Conservation (phyloP, 495 filamentous ascomycete species). For the Aspergillus campestris region DNA sequence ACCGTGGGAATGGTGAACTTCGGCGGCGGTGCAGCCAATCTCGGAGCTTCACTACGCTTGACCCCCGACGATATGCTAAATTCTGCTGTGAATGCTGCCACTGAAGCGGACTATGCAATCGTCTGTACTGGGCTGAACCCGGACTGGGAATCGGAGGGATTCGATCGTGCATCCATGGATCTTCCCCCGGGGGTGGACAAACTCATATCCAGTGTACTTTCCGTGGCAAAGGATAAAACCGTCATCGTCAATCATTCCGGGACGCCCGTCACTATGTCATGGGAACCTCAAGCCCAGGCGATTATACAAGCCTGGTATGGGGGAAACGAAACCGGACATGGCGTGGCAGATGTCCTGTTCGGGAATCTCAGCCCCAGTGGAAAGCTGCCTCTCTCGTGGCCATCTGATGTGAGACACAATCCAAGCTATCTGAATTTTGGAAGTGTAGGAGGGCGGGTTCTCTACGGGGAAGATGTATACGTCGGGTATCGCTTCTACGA, state of each 20-base stretch:
- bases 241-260: constrained; percentile 73
- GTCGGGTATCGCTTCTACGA: constrained; percentile 75
- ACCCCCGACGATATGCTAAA: constrained; percentile 55
- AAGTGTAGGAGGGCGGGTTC: constrained; percentile 53
- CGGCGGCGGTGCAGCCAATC: constrained; percentile 58
- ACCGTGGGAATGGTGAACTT: constrained; percentile 37
- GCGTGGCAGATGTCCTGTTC: constrained; percentile 49
- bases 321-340: constrained; percentile 49
- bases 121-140: constrained; percentile 68
- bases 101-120: constrained; percentile 57
- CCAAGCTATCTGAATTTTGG: constrained; percentile 62
- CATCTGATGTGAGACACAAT: constrained; percentile 52
- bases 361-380: constrained; percentile 46
- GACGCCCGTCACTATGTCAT: constrained; percentile 73
- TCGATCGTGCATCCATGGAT: constrained; percentile 69
- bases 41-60: constrained; percentile 62
- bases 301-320: constrained; percentile 63
- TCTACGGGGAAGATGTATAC: constrained; percentile 66
- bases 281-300: constrained; percentile 54
- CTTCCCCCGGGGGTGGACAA: constrained; percentile 57
- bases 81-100: constrained; percentile 50
- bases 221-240: constrained; percentile 54
- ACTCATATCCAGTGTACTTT: constrained; percentile 55
- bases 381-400: constrained; percentile 50
- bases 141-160: constrained; percentile 82